phyloP scores from a whole-genome alignment of 2,329 filamentous ascomycete species.

The Cladosporium phlei region DNA sequence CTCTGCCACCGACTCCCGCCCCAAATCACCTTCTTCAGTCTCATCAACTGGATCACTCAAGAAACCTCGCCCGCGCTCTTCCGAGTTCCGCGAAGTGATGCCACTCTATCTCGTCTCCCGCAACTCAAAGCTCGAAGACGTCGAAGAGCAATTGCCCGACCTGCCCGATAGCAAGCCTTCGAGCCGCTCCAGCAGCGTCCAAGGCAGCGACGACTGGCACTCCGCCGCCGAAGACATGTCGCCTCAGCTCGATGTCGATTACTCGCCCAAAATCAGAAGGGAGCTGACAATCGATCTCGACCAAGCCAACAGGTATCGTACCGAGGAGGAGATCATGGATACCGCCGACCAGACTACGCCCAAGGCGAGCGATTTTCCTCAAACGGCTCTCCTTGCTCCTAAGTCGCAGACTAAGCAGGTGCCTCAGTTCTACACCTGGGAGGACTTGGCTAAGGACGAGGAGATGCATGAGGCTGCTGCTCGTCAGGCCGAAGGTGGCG shows the following conservation, averaged over 20 bases:
- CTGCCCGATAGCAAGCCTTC: conserved; percentile 46
- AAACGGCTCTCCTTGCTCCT: conserved; percentile 18
- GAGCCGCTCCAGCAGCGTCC: conserved; percentile 36
- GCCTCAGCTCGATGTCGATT: conserved; percentile 5
- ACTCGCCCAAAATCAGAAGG: conserved; percentile 9
- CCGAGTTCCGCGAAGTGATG: conserved; percentile 56
- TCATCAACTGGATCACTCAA: conserved; percentile 10
- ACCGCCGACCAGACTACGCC: conserved; percentile 63
- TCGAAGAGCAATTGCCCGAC: conserved; percentile 47
- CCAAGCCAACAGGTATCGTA: conserved; percentile 18
- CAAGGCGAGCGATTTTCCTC: conserved; percentile 52
- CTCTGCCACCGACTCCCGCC: conserved; percentile 16
- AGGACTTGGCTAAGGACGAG: conserved; percentile 31
- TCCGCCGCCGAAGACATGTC: conserved; percentile 38
- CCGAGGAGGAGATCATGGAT: conserved; percentile 47
- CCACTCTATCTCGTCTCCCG: conserved; percentile 78
- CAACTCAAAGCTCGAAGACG: conserved; percentile 44
- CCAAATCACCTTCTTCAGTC: conserved; percentile 17
- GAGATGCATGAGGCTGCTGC: conserved; percentile 11
- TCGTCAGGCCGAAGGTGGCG: background rate
- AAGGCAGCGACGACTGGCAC: conserved; percentile 41
- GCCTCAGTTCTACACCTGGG: conserved; percentile 36
- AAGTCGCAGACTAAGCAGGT: conserved; percentile 18
- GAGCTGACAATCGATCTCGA: conserved; percentile 24
- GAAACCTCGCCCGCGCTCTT: conserved; percentile 18